Percentiles rank a stretch among this genome's conserved stretches.
phyloP scores from a whole-genome alignment of 441 rosid species.

The Adansonia grandidieri region DNA sequence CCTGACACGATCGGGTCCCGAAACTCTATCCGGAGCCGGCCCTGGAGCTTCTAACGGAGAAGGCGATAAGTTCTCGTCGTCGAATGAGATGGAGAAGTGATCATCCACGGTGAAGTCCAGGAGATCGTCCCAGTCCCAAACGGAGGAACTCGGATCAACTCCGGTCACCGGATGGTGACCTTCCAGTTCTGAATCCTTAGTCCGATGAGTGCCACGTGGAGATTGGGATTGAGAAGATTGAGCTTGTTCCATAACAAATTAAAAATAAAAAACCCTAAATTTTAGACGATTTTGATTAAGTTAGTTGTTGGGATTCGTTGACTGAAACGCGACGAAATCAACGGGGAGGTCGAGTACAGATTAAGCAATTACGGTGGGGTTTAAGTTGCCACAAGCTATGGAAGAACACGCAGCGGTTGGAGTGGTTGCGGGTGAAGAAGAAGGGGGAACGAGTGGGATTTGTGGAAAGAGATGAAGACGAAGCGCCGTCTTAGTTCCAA shows the following conservation, averaged over 20 bases:
- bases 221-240: conserved; percentile 29
- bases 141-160: conserved; percentile 51
- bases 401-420: too few relatives aligned
- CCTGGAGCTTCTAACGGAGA: conserved; percentile 13
- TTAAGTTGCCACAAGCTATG: too few relatives aligned
- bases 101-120: conserved; percentile 79
- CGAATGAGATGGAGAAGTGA: conserved; percentile 45
- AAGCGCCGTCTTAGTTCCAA: too few relatives aligned
- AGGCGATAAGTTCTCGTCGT: conserved; percentile 31
- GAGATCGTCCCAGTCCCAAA: conserved; percentile 87
- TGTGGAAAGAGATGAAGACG: too few relatives aligned
- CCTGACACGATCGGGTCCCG: conserved; percentile 58
- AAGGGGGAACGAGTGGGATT: too few relatives aligned
- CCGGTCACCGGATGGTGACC: conserved; percentile 36
- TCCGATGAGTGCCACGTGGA: conserved; percentile 22
- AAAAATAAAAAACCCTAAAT: conserved; percentile 4
- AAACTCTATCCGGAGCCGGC: conserved; percentile 29
- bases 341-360: too few relatives aligned
- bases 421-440: too few relatives aligned
- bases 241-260: conserved; percentile 24
- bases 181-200: conserved; percentile 42
- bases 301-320: too few relatives aligned
- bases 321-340: too few relatives aligned
- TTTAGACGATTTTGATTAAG: too few relatives aligned
- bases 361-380: too few relatives aligned